Evolutionary conservation across 208 protist species (phyloP), one percentile per base, ranked within the genome.

Genomic region (Leishmania amazonensis): DNA sequence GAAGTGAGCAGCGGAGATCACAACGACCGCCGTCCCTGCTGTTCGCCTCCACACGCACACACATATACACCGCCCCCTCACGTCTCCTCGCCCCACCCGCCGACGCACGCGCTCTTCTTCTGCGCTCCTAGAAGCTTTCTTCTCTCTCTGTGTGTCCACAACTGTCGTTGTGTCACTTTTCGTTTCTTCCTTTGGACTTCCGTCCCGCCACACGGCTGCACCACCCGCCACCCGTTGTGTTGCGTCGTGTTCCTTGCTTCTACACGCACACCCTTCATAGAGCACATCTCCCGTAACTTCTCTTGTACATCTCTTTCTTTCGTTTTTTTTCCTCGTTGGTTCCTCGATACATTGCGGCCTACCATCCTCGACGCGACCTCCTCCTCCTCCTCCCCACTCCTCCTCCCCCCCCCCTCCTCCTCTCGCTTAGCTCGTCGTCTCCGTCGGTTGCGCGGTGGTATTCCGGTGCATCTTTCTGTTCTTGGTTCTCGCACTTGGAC

Each of bases 191-290:
- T 15, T 3, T 11, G 47, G 9, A 47, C 45, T 47, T 47, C 45
- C 9, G 45, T 47, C 45, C 45, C 11, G 45, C 45, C 45, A 47
- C 45, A 47, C 45, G 45, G 45, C 45, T 47, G 45, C 45, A 11
- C 45, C 45, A 47, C 9, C 45, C 9, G 8, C 8, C 38, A 24
- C 72, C 45, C 45, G 40, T 51, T 51, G 47, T 54, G n/a, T 45
- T 49, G 35, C 51, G 1, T 17, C 21, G 21, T 47, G 68, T 15
- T 40, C 17, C 47, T 75, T 35, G 42, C n/a, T 42, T 28, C n/a
- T 71, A 28, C 54, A 71, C 75, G 58, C 58, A 70, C 80, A 19
- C 49, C 24, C 24, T 3, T 8, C 75, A 51, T 78, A 49, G 71
- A 74, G 38, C 64, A 72, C 53, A 73, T 28, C 62, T 67, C 62